Evolutionary conservation across 106 monocot genomes (phyloP).

Genomic region (Dactylorhiza incarnata): DNA sequence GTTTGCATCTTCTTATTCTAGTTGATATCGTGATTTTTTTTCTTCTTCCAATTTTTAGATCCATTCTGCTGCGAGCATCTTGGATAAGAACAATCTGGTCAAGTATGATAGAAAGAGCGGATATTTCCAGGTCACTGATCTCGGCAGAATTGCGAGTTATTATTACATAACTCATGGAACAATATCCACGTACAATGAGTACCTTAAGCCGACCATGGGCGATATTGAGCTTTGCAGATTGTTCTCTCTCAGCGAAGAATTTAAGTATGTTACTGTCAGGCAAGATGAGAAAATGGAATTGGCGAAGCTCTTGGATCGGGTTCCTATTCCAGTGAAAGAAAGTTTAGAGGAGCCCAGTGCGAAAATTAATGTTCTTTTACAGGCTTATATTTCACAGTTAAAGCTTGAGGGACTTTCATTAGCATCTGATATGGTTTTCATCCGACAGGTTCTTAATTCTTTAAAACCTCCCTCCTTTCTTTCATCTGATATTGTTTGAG

Average conservation of each 20-base stretch:
- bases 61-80: constrained; percentile 85
- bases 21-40: not conserved
- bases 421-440: constrained; percentile 96
- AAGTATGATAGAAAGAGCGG: constrained; percentile 97
- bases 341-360: constrained; percentile 97
- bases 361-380: constrained; percentile 97
- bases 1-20: not conserved
- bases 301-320: constrained; percentile 92
- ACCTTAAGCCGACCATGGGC: constrained; percentile 95
- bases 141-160: constrained; percentile 94
- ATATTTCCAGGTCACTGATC: constrained; percentile 93
- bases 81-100: constrained; percentile 86
- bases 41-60: constrained; percentile 34
- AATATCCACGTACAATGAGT: constrained; percentile 89
- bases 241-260: constrained; percentile 97
- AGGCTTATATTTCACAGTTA: constrained; percentile 86
- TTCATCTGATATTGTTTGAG: not conserved
- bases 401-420: constrained; percentile 95
- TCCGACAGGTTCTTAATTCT: constrained; percentile 54
- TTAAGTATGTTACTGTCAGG: constrained; percentile 87
- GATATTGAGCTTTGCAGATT: constrained; percentile 94
- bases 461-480: not conserved
- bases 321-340: constrained; percentile 99
- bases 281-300: constrained; percentile 99
- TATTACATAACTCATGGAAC: constrained; percentile 99